These are phyloP conservation scores for Ophiostoma montium DNA, from an alignment of 2,329 filamentous ascomycete species.

Conservation along the genomic window DNA sequence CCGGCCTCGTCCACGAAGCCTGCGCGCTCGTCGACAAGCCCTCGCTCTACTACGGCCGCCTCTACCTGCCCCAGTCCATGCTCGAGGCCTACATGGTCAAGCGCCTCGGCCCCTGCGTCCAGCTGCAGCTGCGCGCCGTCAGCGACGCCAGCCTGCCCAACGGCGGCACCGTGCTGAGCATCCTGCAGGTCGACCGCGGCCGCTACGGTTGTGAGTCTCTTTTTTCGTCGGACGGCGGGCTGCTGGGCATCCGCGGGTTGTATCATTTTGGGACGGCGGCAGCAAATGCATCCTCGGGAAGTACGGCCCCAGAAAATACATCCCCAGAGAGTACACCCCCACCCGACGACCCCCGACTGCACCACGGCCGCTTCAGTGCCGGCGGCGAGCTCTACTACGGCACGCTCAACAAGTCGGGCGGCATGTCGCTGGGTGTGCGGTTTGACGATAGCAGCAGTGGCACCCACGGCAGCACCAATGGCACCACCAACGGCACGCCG, in stretches of 20 bases:
- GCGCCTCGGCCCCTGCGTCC: constrained; percentile 60
- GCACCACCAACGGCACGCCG: constrained; percentile 68
- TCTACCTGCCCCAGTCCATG: constrained; percentile 72
- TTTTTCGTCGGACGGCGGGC: constrained; percentile 79
- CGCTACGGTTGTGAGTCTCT: constrained; percentile 83
- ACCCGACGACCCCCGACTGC: constrained; percentile 18
- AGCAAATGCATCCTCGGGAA: background rate
- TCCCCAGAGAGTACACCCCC: too few species aligned
- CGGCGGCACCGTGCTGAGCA: constrained; percentile 59
- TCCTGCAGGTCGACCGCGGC: constrained; percentile 70
- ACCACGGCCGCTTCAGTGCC: constrained; percentile 70
- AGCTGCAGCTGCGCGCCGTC: constrained; percentile 68
- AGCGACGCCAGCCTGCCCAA: constrained; percentile 58
- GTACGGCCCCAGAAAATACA: too few species aligned
- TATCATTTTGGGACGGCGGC: constrained; percentile 72
- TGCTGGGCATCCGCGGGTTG: constrained; percentile 74
- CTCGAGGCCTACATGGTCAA: constrained; percentile 77
- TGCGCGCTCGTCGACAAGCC: constrained; percentile 12
- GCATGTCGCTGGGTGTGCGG: constrained; percentile 73
- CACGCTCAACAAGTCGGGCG: constrained; percentile 82
- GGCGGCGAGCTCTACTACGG: constrained; percentile 95
- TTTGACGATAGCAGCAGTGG: constrained; percentile 46
- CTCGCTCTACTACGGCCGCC: constrained; percentile 56
- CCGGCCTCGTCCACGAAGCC: constrained; percentile 13
- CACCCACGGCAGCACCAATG: constrained; percentile 34